Conservation (phyloP, 768 basidiomycete genomes). For the Exsudoporus frostii region DNA sequence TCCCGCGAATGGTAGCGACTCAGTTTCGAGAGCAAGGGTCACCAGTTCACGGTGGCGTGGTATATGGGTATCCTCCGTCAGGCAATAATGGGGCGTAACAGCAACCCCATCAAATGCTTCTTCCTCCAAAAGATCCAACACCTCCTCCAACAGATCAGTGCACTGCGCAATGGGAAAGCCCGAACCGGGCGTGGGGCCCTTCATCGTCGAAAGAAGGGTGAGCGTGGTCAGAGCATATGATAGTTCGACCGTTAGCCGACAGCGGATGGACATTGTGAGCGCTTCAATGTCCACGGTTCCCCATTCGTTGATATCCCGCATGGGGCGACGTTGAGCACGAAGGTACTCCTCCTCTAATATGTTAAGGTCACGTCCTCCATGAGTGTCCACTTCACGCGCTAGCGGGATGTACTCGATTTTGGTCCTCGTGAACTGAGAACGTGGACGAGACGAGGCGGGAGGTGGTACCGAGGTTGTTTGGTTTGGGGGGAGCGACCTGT, state of each 20-base stretch:
- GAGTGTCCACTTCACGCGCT: slow-evolving; percentile 67
- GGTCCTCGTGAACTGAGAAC: slow-evolving; percentile 57
- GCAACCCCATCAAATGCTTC: slow-evolving; percentile 60
- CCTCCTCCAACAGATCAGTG: slow-evolving; percentile 78
- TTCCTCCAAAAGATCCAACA: slow-evolving; percentile 85
- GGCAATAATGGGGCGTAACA: slow-evolving; percentile 23
- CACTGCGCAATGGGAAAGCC: slow-evolving; percentile 79
- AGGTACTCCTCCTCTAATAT: slow-evolving; percentile 59
- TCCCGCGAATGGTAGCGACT: slow-evolving; percentile 57
- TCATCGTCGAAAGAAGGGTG: slow-evolving; percentile 76
- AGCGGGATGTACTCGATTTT: slow-evolving; percentile 89
- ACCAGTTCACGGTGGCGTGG: slow-evolving; percentile 67
- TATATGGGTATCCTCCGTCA: slow-evolving; percentile 36
- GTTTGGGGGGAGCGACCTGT: slow-evolving; percentile 17
- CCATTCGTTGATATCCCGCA: slow-evolving; percentile 81
- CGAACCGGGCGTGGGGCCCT: slow-evolving; percentile 48
- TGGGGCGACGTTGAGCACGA: slow-evolving; percentile 49
- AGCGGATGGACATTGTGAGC: slow-evolving; percentile 91
- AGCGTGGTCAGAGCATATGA: slow-evolving; percentile 89
- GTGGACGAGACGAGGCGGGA: slow-evolving; percentile 36
- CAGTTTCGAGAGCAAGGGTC: slow-evolving; percentile 53
- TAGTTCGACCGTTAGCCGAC: slow-evolving; percentile 76
- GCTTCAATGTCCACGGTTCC: slow-evolving; percentile 87
- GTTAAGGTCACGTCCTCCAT: slow-evolving; percentile 80
- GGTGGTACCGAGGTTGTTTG: slow-evolving; percentile 30